phyloP scores from a whole-genome alignment of 1,284 basidiomycete genomes.

The Pterula multifida region DNA sequence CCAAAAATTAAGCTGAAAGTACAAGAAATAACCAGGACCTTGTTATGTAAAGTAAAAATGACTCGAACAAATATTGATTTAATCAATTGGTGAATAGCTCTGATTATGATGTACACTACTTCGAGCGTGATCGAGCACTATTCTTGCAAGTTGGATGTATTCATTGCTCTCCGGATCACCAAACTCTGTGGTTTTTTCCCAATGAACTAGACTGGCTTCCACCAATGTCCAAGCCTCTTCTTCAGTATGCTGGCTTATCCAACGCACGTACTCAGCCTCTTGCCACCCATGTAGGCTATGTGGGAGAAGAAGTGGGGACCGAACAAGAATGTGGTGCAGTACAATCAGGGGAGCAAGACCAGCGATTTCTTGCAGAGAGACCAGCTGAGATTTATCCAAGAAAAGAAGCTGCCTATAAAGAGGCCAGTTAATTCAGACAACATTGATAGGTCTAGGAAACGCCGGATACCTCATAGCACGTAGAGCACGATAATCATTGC shows the following conservation, averaged over 20 bases:
- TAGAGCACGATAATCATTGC: slow-evolving; percentile 71
- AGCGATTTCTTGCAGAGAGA: slow-evolving; percentile 50
- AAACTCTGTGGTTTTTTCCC: slow-evolving; percentile 52
- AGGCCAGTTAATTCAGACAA: not conserved
- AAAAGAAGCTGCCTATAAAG: slow-evolving; percentile 68
- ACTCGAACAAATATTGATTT: not conserved
- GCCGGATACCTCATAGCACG: slow-evolving; percentile 64
- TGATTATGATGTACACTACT: not conserved
- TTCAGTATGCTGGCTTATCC: slow-evolving; percentile 71
- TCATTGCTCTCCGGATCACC: slow-evolving; percentile 32
- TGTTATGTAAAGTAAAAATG: not conserved
- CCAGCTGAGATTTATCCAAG: slow-evolving; percentile 63
- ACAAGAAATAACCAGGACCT: no score
- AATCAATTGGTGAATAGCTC: not conserved
- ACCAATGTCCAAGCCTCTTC: slow-evolving; percentile 62
- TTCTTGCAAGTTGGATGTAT: slow-evolving; percentile 53
- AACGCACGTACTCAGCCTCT: slow-evolving; percentile 84
- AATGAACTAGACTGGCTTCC: slow-evolving; percentile 56
- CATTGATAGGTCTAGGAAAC: no score
- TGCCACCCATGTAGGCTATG: slow-evolving; percentile 86
- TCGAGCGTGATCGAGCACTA: slow-evolving; percentile 34
- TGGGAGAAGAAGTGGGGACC: slow-evolving; percentile 75
- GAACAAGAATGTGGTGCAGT: slow-evolving; percentile 86
- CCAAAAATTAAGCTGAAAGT: not conserved
- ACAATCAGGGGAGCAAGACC: slow-evolving; percentile 76